Conservation (phyloP, 108 stramenopile species). For the Fistulifera pelliculosa region DNA sequence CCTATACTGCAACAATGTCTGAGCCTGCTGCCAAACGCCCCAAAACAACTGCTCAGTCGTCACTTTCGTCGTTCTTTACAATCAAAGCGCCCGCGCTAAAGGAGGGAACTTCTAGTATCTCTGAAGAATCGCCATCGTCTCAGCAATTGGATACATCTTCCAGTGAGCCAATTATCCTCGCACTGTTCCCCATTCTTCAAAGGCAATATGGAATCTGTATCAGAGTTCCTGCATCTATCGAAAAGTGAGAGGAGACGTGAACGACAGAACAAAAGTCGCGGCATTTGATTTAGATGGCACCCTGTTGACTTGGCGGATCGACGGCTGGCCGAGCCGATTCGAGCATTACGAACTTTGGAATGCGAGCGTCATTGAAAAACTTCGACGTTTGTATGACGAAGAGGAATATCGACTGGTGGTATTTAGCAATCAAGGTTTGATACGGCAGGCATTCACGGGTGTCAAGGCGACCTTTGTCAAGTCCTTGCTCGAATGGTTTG, state of each 20-base stretch:
- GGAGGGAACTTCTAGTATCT: too few relatives aligned
- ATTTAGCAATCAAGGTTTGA: slow-evolving; percentile 76
- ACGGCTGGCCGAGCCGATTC: slow-evolving; percentile 38
- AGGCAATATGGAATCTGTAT: too few relatives aligned
- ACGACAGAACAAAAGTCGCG: slow-evolving; percentile 41
- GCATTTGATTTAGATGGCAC: slow-evolving; percentile 80
- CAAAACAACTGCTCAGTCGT: too few relatives aligned
- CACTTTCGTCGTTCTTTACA: too few relatives aligned
- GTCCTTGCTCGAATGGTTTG: slow-evolving; percentile 63
- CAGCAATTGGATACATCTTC: too few relatives aligned
- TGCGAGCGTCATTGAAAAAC: slow-evolving; percentile 31
- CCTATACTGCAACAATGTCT: too few relatives aligned
- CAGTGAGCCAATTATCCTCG: too few relatives aligned
- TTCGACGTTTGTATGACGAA: slow-evolving; percentile 45
- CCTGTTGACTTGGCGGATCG: slow-evolving; percentile 43
- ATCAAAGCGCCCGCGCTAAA: too few relatives aligned
- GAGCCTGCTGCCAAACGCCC: too few relatives aligned
- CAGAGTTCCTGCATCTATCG: not conserved
- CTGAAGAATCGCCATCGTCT: too few relatives aligned
- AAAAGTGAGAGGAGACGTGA: slow-evolving; percentile 6
- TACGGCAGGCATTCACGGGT: slow-evolving; percentile 47
- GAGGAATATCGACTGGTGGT: slow-evolving; percentile 48
- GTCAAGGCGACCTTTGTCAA: slow-evolving; percentile 62
- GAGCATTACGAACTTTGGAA: slow-evolving; percentile 73
- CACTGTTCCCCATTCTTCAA: too few relatives aligned